Conservation (phyloP, 1,284 basidiomycete species). For the Fomitopsis palustris region DNA sequence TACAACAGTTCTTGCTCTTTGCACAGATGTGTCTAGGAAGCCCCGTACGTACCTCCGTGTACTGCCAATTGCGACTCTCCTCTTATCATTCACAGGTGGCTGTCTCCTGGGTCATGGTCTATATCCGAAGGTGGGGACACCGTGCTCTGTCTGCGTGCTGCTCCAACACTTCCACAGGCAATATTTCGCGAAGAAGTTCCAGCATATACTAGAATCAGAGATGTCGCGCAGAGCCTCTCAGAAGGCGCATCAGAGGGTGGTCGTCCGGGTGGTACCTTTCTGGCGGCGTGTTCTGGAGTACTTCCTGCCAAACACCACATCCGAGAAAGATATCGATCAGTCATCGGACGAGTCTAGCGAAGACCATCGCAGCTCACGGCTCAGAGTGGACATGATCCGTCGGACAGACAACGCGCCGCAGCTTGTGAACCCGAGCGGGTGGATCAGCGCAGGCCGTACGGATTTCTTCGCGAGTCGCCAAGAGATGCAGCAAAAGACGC, state of each 20-base stretch:
- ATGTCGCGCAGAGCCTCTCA: constrained; percentile 27
- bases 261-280: constrained; percentile 22
- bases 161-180: constrained; percentile 38
- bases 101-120: constrained; percentile 64
- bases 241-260: constrained; percentile 16
- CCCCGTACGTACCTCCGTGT: constrained; percentile 46
- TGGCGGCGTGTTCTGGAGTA: constrained; percentile 18
- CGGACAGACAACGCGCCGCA: constrained; percentile 77
- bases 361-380: constrained; percentile 15
- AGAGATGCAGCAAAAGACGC: background rate
- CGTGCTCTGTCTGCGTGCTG: background rate
- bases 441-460: constrained; percentile 46
- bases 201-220: constrained; percentile 59
- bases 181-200: constrained; percentile 75
- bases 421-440: constrained; percentile 82
- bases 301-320: constrained; percentile 8
- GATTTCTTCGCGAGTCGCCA: constrained; percentile 2
- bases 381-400: constrained; percentile 85
- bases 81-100: constrained; percentile 1
- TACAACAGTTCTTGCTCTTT: constrained; percentile 76
- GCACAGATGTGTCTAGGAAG: constrained; percentile 71
- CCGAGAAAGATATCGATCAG: constrained; percentile 9
- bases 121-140: constrained; percentile 50
- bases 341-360: constrained; percentile 9
- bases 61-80: background rate